Conservation (phyloP, 2,329 filamentous ascomycete species). For the Sodiomyces alkalinus region DNA sequence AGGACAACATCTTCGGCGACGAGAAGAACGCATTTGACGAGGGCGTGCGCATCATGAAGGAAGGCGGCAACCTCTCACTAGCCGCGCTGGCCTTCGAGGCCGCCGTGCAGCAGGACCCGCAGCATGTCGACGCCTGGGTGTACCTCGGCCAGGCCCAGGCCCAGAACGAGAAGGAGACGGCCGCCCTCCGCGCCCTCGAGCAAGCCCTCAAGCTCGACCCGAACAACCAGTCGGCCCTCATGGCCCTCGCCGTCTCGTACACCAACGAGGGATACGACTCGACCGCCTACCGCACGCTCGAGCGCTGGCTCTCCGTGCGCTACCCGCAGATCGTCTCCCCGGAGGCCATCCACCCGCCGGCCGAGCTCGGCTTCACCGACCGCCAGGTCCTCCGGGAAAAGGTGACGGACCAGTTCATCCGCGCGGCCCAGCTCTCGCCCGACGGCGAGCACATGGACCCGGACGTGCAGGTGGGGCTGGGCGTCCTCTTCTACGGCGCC, state of each 20-base stretch:
- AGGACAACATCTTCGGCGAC: slow-evolving; percentile 78
- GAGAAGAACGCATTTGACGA: slow-evolving; percentile 80
- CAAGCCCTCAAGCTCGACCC: slow-evolving; percentile 80
- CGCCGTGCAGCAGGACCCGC: slow-evolving; percentile 75
- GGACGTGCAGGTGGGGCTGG: slow-evolving; percentile 92
- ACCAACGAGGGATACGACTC: slow-evolving; percentile 98
- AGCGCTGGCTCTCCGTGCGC: slow-evolving; percentile 92
- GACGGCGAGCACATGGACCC: slow-evolving; percentile 94
- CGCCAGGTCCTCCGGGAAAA: slow-evolving; percentile 78
- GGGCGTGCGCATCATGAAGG: slow-evolving; percentile 81
- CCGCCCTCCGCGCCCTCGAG: slow-evolving; percentile 85
- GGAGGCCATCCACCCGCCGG: slow-evolving; percentile 53
- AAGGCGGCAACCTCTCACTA: slow-evolving; percentile 85
- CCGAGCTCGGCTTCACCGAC: slow-evolving; percentile 91
- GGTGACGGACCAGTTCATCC: slow-evolving; percentile 81
- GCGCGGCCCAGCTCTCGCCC: slow-evolving; percentile 81
- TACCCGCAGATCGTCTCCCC: slow-evolving; percentile 72
- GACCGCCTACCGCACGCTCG: slow-evolving; percentile 87
- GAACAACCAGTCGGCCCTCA: slow-evolving; percentile 74
- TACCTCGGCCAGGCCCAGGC: slow-evolving; percentile 84
- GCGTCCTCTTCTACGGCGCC: slow-evolving; percentile 92
- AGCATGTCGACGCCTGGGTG: slow-evolving; percentile 87
- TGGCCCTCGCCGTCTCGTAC: slow-evolving; percentile 92
- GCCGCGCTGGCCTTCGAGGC: slow-evolving; percentile 93
- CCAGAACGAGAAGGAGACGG: slow-evolving; percentile 96